Percentiles rank a stretch among this genome's conserved stretches.
phyloP scores from a whole-genome alignment of 805 yeast genomes.

The Metschnikowia hibisci region DNA sequence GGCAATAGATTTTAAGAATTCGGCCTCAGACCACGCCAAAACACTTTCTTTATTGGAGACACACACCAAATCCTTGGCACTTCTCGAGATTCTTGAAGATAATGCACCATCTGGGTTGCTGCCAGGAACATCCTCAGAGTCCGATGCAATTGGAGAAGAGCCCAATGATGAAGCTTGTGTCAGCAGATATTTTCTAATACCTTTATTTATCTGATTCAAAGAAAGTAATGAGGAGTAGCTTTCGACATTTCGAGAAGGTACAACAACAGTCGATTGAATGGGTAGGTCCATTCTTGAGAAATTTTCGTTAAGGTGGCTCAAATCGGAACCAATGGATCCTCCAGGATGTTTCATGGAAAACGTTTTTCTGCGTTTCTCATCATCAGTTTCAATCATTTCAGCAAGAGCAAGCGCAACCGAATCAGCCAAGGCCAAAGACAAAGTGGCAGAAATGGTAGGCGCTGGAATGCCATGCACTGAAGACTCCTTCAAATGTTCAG shows the following conservation, averaged over 20 bases:
- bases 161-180: constrained; percentile 7
- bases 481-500: constrained; percentile 53
- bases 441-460: constrained; percentile 80
- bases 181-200: constrained; percentile 3
- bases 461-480: constrained; percentile 76
- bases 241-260: constrained; percentile 6
- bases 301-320: constrained; percentile 33
- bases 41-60: constrained; percentile 3
- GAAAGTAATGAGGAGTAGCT: constrained; percentile 19
- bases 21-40: constrained; percentile 15
- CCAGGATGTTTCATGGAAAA: constrained; percentile 85
- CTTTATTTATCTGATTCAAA: constrained; percentile 11
- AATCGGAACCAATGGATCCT: constrained; percentile 72
- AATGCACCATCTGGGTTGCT: constrained; percentile 5
- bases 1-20: constrained; percentile 11
- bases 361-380: constrained; percentile 45
- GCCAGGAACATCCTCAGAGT: constrained; percentile 10
- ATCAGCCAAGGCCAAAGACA: constrained; percentile 73
- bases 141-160: constrained; percentile 10
- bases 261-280: constrained; percentile 3
- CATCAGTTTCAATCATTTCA: constrained; percentile 60
- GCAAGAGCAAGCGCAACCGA: constrained; percentile 71
- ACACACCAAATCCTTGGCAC: constrained; percentile 2
- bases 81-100: constrained; percentile 3
- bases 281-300: constrained; percentile 10